Conservation (phyloP, 2,329 filamentous ascomycete genomes). For the Fusarium stilboides region DNA sequence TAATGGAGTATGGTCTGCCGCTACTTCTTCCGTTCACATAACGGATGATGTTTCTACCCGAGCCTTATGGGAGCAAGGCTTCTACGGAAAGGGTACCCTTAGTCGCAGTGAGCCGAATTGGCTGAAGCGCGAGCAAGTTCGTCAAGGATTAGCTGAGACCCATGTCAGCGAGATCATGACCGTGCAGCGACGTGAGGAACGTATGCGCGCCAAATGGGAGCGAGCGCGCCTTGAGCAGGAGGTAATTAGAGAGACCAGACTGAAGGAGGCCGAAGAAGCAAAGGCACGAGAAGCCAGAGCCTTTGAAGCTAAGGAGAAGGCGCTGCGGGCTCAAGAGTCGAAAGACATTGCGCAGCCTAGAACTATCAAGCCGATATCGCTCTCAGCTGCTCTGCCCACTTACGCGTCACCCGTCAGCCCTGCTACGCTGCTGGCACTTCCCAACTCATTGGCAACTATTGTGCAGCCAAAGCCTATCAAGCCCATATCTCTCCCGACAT, state of each 20-base stretch:
- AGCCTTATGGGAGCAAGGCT: constrained; percentile 95
- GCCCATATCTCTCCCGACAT: neutral
- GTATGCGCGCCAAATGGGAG: constrained; percentile 89
- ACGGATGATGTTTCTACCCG: constrained; percentile 82
- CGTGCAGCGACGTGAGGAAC: constrained; percentile 81
- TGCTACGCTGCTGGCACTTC: constrained; percentile 64
- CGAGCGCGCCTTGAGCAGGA: constrained; percentile 90
- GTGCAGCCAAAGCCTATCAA: constrained; percentile 15
- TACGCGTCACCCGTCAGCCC: constrained; percentile 62
- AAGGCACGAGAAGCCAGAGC: constrained; percentile 39
- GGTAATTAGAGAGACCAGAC: constrained; percentile 79
- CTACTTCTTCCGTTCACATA: constrained; percentile 87
- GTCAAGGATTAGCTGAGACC: constrained; percentile 73
- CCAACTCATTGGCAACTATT: constrained; percentile 63
- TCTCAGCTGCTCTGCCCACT: constrained; percentile 2
- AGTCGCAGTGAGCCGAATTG: constrained; percentile 97
- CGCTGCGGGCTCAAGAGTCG: constrained; percentile 17
- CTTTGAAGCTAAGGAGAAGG: constrained; percentile 21
- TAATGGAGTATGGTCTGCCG: constrained; percentile 83
- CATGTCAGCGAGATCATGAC: constrained; percentile 89
- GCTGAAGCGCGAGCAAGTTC: constrained; percentile 85
- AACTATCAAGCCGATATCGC: constrained; percentile 10
- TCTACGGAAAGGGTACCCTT: constrained; percentile 94
- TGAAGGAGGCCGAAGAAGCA: constrained; percentile 60
- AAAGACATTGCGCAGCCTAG: constrained; percentile 14